These are phyloP conservation scores for Yamadazyma siamensis DNA, from an alignment of 1,139 yeast species.

Conservation along the genomic window DNA sequence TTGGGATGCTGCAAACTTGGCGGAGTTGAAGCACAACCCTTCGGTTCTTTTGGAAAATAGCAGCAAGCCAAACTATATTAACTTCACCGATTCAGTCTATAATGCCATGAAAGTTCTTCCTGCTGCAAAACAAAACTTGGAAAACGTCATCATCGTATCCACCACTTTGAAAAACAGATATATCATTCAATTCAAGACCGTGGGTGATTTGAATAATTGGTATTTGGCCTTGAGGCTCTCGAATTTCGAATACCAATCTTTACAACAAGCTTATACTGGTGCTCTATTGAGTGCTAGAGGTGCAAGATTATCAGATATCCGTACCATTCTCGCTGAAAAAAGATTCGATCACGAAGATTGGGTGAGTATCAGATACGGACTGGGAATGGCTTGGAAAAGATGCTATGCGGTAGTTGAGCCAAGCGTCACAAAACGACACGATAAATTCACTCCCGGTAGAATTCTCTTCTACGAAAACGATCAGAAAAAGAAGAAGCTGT, in stretches of 20 bases:
- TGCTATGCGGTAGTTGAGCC: slow-evolving; percentile 94
- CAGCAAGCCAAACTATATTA: slow-evolving; percentile 81
- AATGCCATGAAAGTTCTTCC: slow-evolving; percentile 67
- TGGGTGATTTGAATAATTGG: slow-evolving; percentile 62
- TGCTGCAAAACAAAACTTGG: slow-evolving; percentile 58
- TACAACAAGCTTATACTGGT: slow-evolving; percentile 96
- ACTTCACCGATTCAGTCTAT: slow-evolving; percentile 87
- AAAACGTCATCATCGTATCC: slow-evolving; percentile 79
- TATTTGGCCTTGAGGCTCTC: slow-evolving; percentile 77
- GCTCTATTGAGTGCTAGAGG: slow-evolving; percentile 89
- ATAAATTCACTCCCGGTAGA: slow-evolving; percentile 49
- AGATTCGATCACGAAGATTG: slow-evolving; percentile 89
- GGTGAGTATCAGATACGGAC: slow-evolving; percentile 91
- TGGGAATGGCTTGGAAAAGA: slow-evolving; percentile 97
- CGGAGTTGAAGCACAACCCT: slow-evolving; percentile 45
- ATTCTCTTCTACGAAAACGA: slow-evolving; percentile 67
- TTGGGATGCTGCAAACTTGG: slow-evolving; percentile 84
- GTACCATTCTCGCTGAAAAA: slow-evolving; percentile 79
- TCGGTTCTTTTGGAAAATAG: slow-evolving; percentile 52
- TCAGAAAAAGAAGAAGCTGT: slow-evolving; percentile 63
- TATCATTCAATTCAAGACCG: slow-evolving; percentile 69
- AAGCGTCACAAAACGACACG: slow-evolving; percentile 41
- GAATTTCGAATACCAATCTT: slow-evolving; percentile 70
- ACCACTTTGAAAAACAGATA: slow-evolving; percentile 88
- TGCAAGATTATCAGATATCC: slow-evolving; percentile 77